Evolutionary conservation across 306 rosid genomes (phyloP).

Genomic region (Rubus parviflorus): DNA sequence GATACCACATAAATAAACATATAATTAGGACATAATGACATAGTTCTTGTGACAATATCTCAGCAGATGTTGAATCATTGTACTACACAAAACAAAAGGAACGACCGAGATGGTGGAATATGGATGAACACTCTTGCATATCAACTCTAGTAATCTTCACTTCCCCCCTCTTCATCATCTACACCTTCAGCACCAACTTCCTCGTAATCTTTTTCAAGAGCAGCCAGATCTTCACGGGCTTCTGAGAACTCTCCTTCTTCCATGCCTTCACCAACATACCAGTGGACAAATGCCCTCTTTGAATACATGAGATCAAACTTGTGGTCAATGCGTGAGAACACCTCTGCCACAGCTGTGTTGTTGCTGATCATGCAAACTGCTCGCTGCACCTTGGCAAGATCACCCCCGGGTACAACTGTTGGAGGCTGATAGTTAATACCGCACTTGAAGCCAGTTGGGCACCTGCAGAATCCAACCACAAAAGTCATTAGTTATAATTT

Average conservation of each 20-base stretch:
- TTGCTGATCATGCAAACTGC: conserved; percentile 99
- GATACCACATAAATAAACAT: conserved; percentile 29
- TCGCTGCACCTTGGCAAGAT: conserved; percentile 94
- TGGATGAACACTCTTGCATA: conserved; percentile 27
- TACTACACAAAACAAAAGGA: conserved; percentile 42
- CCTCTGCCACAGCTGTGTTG: conserved; percentile 99
- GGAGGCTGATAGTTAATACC: conserved; percentile 99
- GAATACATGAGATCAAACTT: conserved; percentile 97
- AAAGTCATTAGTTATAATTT: background rate
- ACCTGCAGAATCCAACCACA: conserved; percentile 50
- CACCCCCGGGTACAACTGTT: conserved; percentile 91
- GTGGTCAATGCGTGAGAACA: conserved; percentile 96
- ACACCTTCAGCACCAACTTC: conserved; percentile 97
- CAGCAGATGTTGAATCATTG: conserved; percentile 30
- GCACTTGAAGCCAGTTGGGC: conserved; percentile 98
- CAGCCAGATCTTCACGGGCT: conserved; percentile 99
- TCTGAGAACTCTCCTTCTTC: conserved; percentile 99
- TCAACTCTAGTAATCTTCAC: conserved; percentile 59
- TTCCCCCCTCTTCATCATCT: conserved; percentile 76
- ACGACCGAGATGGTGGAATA: conserved; percentile 25
- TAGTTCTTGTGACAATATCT: conserved; percentile 32
- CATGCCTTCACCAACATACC: conserved; percentile 99
- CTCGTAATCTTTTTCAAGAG: conserved; percentile 99
- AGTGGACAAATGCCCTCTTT: conserved; percentile 98
- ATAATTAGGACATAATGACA: conserved; percentile 31